Base-by-base conservation (phyloP, 371 early-diverging fungal species). In the Apophysomyces sp. region DNA sequence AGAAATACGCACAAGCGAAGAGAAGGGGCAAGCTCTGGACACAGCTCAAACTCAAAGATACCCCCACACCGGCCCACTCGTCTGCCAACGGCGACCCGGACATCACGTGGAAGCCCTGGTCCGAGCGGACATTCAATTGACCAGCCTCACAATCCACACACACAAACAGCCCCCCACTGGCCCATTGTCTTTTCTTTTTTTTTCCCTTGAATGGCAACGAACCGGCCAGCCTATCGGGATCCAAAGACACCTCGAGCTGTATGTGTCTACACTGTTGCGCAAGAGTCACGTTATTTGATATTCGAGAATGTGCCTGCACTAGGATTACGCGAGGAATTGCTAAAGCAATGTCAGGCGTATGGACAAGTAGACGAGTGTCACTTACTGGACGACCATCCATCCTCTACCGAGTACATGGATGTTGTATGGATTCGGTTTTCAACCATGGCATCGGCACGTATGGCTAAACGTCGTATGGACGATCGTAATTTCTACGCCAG, bases 271-370 rank as follows among this genome's bases (percentile, higher is more conserved):
- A 78, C 82, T 0, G 68, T 83, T 39, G 69, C 78, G 16, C 80
- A 85, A 57, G 85, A 85, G 56, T 85, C 85, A 8, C 72, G 81
- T 7, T 78, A 82, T 61, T 30, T 85, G 11, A 57, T 83, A 31
- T 41, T 81, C 21, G 79, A 81, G 36, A 81, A 83, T 27, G 65
- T 85, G 2, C 81, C 85, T 7, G 66, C 72, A 4, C 55, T 81
- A 2, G 73, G 71, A 21, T 27, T 77, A 4, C 55, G 44, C 4
- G 59, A 79, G 7, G 68, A 82, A 16, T 57, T 85, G 4, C 4
- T 81, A 5, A 55, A 70, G 13, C 36, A 63, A 29, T 77, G 71
- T 61, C 26, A 55, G 12, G n/a, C 36, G 8, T 73, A 66, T 72
- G 85, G 83, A 31, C 15, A 34, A 13, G 63, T 82, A 1, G 59